phyloP scores from a whole-genome alignment of 202 grass and related monocot genomes.

The Zoysia matrella region DNA sequence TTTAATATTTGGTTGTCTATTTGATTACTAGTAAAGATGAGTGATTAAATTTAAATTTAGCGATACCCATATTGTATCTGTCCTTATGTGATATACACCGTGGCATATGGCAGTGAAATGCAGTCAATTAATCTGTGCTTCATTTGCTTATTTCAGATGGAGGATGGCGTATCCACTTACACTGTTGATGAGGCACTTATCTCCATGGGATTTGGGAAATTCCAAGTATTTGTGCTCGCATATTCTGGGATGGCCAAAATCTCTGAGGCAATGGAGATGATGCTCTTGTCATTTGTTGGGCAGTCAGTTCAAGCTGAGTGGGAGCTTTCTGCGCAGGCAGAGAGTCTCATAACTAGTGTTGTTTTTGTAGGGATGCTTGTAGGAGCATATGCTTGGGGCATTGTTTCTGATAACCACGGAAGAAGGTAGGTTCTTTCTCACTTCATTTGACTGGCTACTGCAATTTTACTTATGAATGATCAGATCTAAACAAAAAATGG shows the following conservation, averaged over 20 bases:
- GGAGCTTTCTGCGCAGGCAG: too few species aligned
- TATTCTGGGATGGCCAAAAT: too few species aligned
- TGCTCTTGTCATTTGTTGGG: too few species aligned
- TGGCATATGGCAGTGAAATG: too few species aligned
- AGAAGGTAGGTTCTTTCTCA: conserved; percentile 67
- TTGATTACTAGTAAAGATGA: not conserved
- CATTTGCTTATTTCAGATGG: conserved; percentile 70
- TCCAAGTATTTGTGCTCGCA: conserved; percentile 91
- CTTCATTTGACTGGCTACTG: conserved; percentile 17
- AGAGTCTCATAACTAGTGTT: too few species aligned
- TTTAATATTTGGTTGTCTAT: conserved; percentile 10
- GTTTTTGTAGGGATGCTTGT: too few species aligned
- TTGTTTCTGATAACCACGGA: too few species aligned
- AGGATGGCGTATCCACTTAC: conserved; percentile 66
- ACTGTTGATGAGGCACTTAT: conserved; percentile 89
- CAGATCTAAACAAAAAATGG: conserved; percentile 7
- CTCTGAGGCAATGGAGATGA: too few species aligned
- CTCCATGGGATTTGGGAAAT: conserved; percentile 90
- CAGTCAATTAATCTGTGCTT: not conserved
- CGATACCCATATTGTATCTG: not conserved
- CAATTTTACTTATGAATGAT: not conserved
- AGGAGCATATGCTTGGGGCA: too few species aligned
- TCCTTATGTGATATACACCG: not conserved
- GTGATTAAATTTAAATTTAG: not conserved
- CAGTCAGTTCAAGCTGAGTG: too few species aligned